Conservation (phyloP, 345 rosid genomes). For the Salix arbutifolia region DNA sequence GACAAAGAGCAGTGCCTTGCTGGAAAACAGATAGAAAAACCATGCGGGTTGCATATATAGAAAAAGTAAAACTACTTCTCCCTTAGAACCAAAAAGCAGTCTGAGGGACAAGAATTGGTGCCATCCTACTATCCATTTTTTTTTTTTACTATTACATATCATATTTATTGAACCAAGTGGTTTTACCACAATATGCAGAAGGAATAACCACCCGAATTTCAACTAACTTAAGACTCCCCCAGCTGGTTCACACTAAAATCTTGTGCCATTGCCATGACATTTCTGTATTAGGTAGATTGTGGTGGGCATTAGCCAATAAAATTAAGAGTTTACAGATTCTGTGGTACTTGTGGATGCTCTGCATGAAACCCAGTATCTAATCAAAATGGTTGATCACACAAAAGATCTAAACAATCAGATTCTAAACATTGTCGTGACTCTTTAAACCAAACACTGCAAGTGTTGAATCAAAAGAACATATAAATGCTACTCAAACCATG, state of each 20-base stretch:
- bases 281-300: background rate
- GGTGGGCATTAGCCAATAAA: background rate
- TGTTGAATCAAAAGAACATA: background rate
- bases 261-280: background rate
- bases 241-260: background rate
- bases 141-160: background rate
- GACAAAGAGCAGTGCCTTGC: background rate
- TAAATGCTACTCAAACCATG: background rate
- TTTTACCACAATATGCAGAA: background rate
- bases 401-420: background rate
- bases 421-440: background rate
- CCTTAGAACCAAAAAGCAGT: background rate
- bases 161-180: background rate
- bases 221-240: background rate
- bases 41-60: background rate
- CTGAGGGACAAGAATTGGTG: background rate
- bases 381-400: background rate
- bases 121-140: background rate
- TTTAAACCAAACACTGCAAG: background rate
- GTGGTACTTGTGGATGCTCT: background rate
- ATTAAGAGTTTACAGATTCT: background rate
- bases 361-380: background rate
- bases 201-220: background rate
- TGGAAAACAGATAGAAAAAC: conserved; percentile 13
- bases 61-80: background rate